These are phyloP conservation scores for Plectosphaerella plurivora DNA, from an alignment of 2,329 filamentous ascomycete genomes.

Conservation along the genomic window DNA sequence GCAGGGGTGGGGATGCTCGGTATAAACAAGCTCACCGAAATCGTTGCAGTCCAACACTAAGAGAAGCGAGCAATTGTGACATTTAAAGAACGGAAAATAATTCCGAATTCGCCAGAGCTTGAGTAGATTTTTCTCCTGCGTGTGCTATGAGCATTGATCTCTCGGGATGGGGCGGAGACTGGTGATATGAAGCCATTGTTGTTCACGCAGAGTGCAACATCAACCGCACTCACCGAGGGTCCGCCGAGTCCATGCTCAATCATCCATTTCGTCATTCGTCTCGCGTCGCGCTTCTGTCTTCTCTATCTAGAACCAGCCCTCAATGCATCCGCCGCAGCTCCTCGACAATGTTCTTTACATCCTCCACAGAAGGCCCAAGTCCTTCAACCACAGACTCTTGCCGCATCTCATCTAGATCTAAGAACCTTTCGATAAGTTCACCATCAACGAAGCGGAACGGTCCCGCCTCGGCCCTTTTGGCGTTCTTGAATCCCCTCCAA, in stretches of 20 bases:
- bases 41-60: too few species aligned
- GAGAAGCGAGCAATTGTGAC: background rate
- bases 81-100: background rate
- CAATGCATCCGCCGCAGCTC: conserved; percentile 60
- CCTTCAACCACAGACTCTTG: conserved; percentile 51
- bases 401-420: conserved; percentile 61
- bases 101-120: too few species aligned
- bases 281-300: background rate
- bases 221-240: too few species aligned
- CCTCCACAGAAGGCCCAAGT: conserved; percentile 55
- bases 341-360: conserved; percentile 59
- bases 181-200: background rate
- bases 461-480: conserved; percentile 64
- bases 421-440: conserved; percentile 80
- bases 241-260: background rate
- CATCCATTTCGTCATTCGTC: background rate
- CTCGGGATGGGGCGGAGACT: background rate
- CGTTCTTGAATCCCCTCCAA: conserved; percentile 79
- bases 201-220: too few species aligned
- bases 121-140: too few species aligned
- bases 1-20: background rate
- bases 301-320: conserved; percentile 5
- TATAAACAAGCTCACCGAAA: too few species aligned
- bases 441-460: conserved; percentile 90
- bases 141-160: background rate